Percentiles rank a stretch among this genome's conserved stretches.
phyloP scores from a whole-genome alignment of 352 stramenopile genomes.

The Phytophthora aleatoria region DNA sequence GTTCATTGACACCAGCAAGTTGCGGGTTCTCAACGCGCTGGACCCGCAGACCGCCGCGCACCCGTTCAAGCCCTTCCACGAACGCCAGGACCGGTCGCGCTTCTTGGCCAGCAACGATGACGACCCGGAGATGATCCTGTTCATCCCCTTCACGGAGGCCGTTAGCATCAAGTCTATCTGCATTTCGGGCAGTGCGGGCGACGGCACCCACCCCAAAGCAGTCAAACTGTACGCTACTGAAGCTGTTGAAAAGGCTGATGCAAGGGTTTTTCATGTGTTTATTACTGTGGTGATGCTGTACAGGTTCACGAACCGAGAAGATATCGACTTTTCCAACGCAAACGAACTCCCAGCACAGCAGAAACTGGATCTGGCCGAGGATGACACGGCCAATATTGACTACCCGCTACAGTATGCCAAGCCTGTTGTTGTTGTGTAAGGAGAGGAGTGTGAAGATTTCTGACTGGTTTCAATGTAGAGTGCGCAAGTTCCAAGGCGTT shows the following conservation, averaged over 20 bases:
- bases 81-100: conserved; percentile 66
- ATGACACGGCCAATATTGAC: conserved; percentile 63
- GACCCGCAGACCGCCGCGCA: conserved; percentile 63
- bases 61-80: conserved; percentile 85
- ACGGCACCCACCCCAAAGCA: conserved; percentile 79
- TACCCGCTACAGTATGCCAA: conserved; percentile 76
- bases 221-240: conserved; percentile 68
- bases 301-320: conserved; percentile 81
- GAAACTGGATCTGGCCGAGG: conserved; percentile 78
- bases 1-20: conserved; percentile 88
- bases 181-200: conserved; percentile 72
- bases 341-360: conserved; percentile 77
- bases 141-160: conserved; percentile 86
- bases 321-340: conserved; percentile 88
- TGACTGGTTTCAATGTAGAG: conserved; percentile 40
- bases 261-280: background rate
- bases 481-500: conserved; percentile 87
- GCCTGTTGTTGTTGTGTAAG: background rate
- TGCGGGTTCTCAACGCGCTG: conserved; percentile 78
- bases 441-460: background rate
- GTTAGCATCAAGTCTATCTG: conserved; percentile 91
- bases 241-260: conserved; percentile 1
- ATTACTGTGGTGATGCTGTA: conserved; percentile 6
- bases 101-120: conserved; percentile 81
- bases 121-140: conserved; percentile 86